phyloP scores from a whole-genome alignment of 305 asterid species.

The Fraxinus ornus region DNA sequence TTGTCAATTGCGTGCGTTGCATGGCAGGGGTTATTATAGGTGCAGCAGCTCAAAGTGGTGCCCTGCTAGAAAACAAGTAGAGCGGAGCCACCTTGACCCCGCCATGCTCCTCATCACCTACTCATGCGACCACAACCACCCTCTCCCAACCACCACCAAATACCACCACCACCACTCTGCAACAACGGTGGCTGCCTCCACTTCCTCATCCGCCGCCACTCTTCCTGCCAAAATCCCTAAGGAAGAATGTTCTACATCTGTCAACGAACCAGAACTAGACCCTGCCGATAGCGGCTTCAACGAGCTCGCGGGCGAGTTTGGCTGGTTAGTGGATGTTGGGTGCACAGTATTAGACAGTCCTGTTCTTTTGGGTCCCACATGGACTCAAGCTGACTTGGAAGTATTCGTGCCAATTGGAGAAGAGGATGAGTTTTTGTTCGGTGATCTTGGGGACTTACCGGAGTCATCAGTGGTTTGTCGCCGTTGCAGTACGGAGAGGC shows the following conservation, averaged over 20 bases:
- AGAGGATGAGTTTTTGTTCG: constrained; percentile 71
- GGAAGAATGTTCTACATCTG: constrained; percentile 35
- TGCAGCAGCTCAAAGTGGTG: constrained; percentile 57
- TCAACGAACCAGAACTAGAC: constrained; percentile 42
- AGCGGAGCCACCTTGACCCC: constrained; percentile 48
- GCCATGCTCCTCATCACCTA: constrained; percentile 45
- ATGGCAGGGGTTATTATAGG: constrained; percentile 52
- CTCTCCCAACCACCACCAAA: constrained; percentile 36
- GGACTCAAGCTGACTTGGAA: constrained; percentile 51
- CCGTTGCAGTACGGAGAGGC: constrained; percentile 33
- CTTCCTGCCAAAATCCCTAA: constrained; percentile 21
- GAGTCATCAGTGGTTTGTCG: constrained; percentile 72
- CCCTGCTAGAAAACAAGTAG: constrained; percentile 54
- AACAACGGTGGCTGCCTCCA: constrained; percentile 3
- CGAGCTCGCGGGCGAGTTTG: constrained; percentile 58
- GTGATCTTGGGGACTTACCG: constrained; percentile 82
- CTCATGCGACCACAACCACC: constrained; percentile 43
- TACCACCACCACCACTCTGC: constrained; percentile 29
- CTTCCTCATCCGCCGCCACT: constrained; percentile 21
- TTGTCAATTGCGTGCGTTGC: constrained; percentile 10
- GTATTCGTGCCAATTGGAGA: constrained; percentile 57
- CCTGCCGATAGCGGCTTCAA: constrained; percentile 41
- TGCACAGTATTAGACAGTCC: constrained; percentile 50
- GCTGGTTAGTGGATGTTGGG: constrained; percentile 65
- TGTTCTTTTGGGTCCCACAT: constrained; percentile 47